Evolutionary conservation across 768 basidiomycete species (phyloP), one percentile per base, ranked within the genome.

Genomic region (Dictyophora rubrovolvata): DNA sequence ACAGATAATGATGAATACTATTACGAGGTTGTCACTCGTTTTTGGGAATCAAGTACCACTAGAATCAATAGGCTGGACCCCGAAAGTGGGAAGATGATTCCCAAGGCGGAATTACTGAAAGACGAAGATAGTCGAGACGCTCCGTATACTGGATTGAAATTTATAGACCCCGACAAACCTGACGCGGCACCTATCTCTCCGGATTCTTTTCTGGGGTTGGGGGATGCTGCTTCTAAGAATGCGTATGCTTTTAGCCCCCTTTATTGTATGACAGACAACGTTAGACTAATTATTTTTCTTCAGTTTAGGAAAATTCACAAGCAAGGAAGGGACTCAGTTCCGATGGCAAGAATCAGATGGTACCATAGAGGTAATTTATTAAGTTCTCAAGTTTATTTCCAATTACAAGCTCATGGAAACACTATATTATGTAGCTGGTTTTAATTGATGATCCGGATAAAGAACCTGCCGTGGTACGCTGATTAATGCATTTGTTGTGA

Each of bases 21-120:
- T 68, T 77, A 72, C 59, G 75, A 76, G 57, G 63, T 76, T 56
- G 66, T 69, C 37, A 76, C 74, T 34, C 73, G 71, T 17, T 65
- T 68, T 47, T 73, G 73, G 74, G 71, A 71, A 53, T 63, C 67
- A 7, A 61, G 67, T 48, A 42, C 63, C 62, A 77, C 75, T 62
- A 71, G 66, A 54, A 63, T 76, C 47, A 64, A 64, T 47, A 65
- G 70, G 53, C 67, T 73, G 21, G 69, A 74, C 62, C 52, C 65
- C 5, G 66, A 65, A 47, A 69, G 65, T 22, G 62, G 65, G 33
- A 62, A 56, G 62, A 74, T 71, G 59, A 65, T 69, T 33, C 55
- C 67, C 59, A 65, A 71, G 33, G 74, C 66, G 3, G 68, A 64
- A 62, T 56, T 76, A 53, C n/a, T 42, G 42, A 63, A 67, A 54